These are phyloP conservation scores for Salix udensis DNA, from an alignment of 345 rosid species.

Conservation along the genomic window DNA sequence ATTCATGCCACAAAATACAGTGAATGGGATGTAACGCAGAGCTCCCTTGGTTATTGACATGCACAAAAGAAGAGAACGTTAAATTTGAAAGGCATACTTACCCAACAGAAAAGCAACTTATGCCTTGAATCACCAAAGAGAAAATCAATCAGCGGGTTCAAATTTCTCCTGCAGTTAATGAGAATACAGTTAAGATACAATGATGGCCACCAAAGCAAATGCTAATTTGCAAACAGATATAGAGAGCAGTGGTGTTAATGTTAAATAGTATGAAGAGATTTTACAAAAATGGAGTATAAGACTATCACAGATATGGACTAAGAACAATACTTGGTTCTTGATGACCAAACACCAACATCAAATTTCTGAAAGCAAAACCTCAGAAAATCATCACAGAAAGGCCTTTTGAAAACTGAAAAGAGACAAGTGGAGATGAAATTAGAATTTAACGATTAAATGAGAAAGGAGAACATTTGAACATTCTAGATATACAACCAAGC, in stretches of 20 bases:
- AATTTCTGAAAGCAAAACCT: constrained; percentile 29
- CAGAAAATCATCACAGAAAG: constrained; percentile 26
- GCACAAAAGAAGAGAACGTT: background rate
- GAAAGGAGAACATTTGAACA: background rate
- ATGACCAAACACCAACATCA: constrained; percentile 33
- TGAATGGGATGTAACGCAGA: background rate
- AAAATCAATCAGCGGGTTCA: constrained; percentile 14
- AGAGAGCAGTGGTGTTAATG: background rate
- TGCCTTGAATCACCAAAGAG: constrained; percentile 15
- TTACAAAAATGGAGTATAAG: background rate
- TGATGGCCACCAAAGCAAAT: background rate
- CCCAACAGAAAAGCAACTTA: constrained; percentile 28
- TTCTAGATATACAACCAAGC: background rate
- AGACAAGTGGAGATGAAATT: background rate
- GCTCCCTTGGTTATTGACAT: background rate
- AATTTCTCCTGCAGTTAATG: constrained; percentile 20
- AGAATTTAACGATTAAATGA: background rate
- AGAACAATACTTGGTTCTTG: constrained; percentile 20
- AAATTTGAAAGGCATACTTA: constrained; percentile 7
- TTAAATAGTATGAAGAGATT: background rate
- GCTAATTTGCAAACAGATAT: background rate
- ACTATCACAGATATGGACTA: background rate
- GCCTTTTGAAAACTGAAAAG: constrained; percentile 30
- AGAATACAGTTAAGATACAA: background rate
- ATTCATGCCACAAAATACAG: background rate